A percentile compares a stretch with the other conserved stretches of the same genome.
Evolutionary conservation across 2,329 filamentous ascomycete species (phyloP).

Genomic region (Monascus ruber): DNA sequence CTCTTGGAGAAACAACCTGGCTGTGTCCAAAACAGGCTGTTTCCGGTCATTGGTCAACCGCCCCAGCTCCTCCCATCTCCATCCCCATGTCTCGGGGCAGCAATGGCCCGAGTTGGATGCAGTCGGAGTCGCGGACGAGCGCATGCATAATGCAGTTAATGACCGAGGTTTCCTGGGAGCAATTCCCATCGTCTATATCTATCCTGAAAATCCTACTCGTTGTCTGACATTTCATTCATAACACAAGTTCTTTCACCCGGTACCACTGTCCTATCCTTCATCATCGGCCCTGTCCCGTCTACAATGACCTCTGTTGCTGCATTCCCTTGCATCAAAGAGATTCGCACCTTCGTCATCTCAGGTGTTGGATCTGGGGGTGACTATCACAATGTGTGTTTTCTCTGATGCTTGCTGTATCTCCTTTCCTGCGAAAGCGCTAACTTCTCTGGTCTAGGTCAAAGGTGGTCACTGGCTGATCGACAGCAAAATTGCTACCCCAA

Average conservation of each 20-base stretch:
- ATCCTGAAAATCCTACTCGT: background rate
- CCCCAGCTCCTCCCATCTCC: too few species aligned
- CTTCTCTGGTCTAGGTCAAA: conserved; percentile 23
- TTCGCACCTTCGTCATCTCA: conserved; percentile 36
- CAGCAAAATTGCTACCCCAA: conserved; percentile 82
- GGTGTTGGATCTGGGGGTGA: conserved; percentile 38
- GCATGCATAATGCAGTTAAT: too few species aligned
- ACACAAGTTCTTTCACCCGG: background rate
- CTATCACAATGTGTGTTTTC: conserved; percentile 76
- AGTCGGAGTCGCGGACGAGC: conserved; percentile 1
- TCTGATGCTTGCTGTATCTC: background rate
- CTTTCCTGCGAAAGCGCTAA: background rate
- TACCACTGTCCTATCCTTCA: background rate
- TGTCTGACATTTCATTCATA: background rate
- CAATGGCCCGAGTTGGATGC: conserved; percentile 17
- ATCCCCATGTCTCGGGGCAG: conserved; percentile 6
- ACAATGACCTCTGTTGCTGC: conserved; percentile 19
- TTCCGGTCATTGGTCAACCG: too few species aligned
- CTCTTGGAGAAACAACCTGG: too few species aligned
- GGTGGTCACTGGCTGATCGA: conserved; percentile 69
- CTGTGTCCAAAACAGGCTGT: too few species aligned
- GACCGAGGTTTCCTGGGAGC: too few species aligned
- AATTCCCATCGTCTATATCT: too few species aligned
- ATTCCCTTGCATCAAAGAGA: conserved; percentile 35
- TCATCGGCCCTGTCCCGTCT: background rate